Conservation (phyloP, 1,139 yeast genomes). For the Yamadazyma kanchanaburiensis region DNA sequence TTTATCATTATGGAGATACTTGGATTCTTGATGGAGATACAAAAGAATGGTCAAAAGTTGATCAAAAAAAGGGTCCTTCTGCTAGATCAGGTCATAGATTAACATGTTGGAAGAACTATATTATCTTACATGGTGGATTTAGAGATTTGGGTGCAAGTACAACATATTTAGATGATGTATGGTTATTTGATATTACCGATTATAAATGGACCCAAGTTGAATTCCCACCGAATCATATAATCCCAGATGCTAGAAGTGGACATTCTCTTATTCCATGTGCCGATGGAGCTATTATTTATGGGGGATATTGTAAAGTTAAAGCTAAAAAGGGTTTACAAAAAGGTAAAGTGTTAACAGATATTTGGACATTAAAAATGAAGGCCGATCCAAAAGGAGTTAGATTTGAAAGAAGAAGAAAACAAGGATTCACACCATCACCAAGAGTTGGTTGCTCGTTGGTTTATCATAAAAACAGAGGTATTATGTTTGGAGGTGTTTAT, state of each 20-base stretch:
- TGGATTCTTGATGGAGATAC: constrained; percentile 85
- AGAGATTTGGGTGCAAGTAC: constrained; percentile 84
- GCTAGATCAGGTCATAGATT: constrained; percentile 92
- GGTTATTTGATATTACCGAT: constrained; percentile 88
- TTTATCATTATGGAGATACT: constrained; percentile 94
- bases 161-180: constrained; percentile 77
- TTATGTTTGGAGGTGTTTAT: constrained; percentile 92
- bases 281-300: constrained; percentile 86
- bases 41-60: constrained; percentile 90
- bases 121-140: constrained; percentile 87
- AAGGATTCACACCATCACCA: constrained; percentile 85
- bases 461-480: constrained; percentile 87
- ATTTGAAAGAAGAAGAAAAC: constrained; percentile 88
- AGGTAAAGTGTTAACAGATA: constrained; percentile 87
- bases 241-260: constrained; percentile 93
- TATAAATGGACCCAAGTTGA: constrained; percentile 91
- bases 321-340: constrained; percentile 86
- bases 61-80: constrained; percentile 65
- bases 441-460: constrained; percentile 95
- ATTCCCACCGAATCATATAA: constrained; percentile 74
- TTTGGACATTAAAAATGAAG: constrained; percentile 89
- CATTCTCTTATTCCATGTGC: constrained; percentile 80
- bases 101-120: constrained; percentile 87
- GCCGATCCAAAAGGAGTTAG: constrained; percentile 73
- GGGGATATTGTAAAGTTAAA: constrained; percentile 93